Evolutionary conservation across 805 yeast genomes (phyloP).

Genomic region (Maudiozyma serrabonitensis): DNA sequence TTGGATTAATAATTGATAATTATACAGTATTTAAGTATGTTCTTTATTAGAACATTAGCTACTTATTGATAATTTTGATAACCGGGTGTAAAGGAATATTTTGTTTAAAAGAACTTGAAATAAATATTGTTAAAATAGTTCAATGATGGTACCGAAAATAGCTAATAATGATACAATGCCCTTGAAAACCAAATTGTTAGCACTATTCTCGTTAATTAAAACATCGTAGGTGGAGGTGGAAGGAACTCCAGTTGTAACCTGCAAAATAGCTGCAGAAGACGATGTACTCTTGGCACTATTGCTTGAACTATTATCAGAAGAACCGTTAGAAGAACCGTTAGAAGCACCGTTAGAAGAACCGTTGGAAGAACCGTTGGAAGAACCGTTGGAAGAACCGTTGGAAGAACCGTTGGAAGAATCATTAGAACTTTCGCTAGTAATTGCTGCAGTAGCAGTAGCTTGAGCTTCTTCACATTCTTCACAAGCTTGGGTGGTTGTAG

Average conservation of each 20-base stretch:
- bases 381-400: background rate
- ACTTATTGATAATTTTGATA: background rate
- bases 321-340: background rate
- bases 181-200: background rate
- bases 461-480: background rate
- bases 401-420: background rate
- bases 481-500: background rate
- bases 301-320: background rate
- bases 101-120: background rate
- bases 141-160: background rate
- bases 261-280: background rate
- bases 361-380: background rate
- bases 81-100: background rate
- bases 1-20: no score
- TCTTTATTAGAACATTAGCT: no score
- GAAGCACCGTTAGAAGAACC: conserved; percentile 1
- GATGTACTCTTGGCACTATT: conserved; percentile 1
- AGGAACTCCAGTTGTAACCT: background rate
- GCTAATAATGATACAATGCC: background rate
- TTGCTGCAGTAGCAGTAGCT: background rate
- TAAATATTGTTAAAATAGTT: conserved; percentile 1
- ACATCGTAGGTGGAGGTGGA: background rate
- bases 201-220: conserved; percentile 1
- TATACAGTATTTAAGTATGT: no score
- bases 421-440: background rate